Conservation (phyloP, 257 asterid species). For the Solanum lycopersicoides region DNA sequence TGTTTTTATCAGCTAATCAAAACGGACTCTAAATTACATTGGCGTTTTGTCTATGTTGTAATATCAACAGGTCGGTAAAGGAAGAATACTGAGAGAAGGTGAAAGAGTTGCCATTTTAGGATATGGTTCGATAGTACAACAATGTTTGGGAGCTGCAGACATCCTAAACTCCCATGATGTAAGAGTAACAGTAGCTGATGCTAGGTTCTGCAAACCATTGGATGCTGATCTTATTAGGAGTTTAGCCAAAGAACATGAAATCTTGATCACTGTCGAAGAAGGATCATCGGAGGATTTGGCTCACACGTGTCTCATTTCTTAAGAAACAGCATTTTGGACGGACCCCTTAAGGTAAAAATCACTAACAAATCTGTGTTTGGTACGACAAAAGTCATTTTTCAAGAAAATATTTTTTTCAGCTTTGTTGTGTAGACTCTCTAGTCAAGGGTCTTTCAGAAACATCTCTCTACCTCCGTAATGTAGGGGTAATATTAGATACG, state of each 20-base stretch:
- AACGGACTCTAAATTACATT: background rate
- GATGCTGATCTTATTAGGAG: conserved; percentile 47
- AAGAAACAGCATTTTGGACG: conserved; percentile 53
- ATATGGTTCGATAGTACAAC: conserved; percentile 55
- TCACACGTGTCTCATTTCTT: conserved; percentile 66
- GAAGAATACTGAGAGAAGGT: conserved; percentile 58
- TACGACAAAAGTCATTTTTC: background rate
- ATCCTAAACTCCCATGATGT: conserved; percentile 28
- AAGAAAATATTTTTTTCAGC: background rate
- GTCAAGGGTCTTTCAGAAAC: background rate
- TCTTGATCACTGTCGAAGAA: conserved; percentile 65
- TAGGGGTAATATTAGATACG: background rate
- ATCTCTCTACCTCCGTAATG: background rate
- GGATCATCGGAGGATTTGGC: conserved; percentile 84
- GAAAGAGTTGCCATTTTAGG: conserved; percentile 59
- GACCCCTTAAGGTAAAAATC: conserved; percentile 49
- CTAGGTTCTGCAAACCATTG: conserved; percentile 75
- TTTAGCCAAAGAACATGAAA: conserved; percentile 57
- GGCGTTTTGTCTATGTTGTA: background rate
- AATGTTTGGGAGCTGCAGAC: conserved; percentile 53
- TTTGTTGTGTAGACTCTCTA: background rate
- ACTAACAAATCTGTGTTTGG: background rate
- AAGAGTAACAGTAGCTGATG: conserved; percentile 52
- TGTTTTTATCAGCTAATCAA: background rate
- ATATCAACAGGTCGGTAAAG: conserved; percentile 51